Percentiles rank a stretch among this genome's conserved stretches.
Evolutionary conservation across 345 rosid species (phyloP).

Genomic region (Rhodamnia argentea): DNA sequence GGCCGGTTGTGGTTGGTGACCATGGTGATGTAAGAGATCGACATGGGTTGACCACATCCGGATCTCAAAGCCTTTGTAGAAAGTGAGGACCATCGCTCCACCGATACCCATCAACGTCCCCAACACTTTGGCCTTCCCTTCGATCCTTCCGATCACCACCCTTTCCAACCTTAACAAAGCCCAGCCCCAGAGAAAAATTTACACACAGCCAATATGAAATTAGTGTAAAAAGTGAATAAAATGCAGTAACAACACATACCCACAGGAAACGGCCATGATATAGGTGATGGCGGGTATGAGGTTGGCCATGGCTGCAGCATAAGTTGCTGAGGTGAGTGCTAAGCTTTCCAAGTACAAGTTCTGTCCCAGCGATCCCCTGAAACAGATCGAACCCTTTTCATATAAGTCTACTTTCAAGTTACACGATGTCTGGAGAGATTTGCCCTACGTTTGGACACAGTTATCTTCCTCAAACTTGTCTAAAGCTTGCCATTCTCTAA

Average conservation of each 20-base stretch:
- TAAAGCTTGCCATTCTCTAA: background rate
- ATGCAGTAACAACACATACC: conserved; percentile 12
- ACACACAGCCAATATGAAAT: background rate
- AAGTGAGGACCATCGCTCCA: conserved; percentile 51
- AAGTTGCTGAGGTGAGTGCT: conserved; percentile 43
- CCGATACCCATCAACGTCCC: conserved; percentile 44
- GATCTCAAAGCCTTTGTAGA: conserved; percentile 36
- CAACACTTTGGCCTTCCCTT: conserved; percentile 37
- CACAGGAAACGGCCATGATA: conserved; percentile 27
- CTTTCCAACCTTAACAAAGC: conserved; percentile 32
- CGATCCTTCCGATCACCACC: conserved; percentile 6
- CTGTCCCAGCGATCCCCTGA: conserved; percentile 24
- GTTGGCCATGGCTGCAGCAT: conserved; percentile 31
- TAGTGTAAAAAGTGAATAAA: background rate
- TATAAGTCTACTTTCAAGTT: background rate
- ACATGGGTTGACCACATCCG: conserved; percentile 19
- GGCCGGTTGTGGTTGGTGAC: background rate
- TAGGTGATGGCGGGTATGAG: conserved; percentile 44
- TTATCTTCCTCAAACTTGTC: background rate
- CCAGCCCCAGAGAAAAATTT: background rate
- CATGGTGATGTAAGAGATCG: conserved; percentile 17
- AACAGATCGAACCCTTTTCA: background rate
- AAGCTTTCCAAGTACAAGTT: conserved; percentile 29
- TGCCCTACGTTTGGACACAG: background rate
- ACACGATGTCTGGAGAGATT: background rate